These are phyloP conservation scores for Aulographum hederae DNA, from an alignment of 2,329 filamentous ascomycete genomes.

Conservation along the genomic window DNA sequence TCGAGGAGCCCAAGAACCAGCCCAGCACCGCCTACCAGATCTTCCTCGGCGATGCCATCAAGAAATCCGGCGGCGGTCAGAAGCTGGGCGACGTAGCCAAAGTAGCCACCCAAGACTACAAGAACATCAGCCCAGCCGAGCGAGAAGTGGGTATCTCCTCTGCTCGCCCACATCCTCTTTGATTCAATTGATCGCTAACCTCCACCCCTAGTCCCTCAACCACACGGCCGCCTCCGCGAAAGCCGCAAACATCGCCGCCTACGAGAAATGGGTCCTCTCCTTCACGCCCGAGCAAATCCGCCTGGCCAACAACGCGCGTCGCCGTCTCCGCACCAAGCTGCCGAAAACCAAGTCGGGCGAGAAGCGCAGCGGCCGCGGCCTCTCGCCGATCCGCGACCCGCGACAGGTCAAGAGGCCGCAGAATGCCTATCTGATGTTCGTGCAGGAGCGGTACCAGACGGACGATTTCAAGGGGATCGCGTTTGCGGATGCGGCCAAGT, in stretches of 20 bases:
- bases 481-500: conserved; percentile 18
- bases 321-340: conserved; percentile 10
- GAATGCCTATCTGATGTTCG: conserved; percentile 25
- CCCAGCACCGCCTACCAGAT: conserved; percentile 9
- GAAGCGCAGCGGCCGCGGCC: conserved; percentile 6
- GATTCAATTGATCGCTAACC: neutral
- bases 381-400: conserved; percentile 30
- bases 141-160: conserved; percentile 14
- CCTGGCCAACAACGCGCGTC: conserved; percentile 39
- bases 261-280: conserved; percentile 34
- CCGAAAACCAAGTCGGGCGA: conserved; percentile 5
- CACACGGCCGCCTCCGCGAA: conserved; percentile 29
- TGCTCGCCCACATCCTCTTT: neutral
- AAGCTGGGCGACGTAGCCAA: neutral
- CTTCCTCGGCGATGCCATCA: conserved; percentile 12
- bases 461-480: conserved; percentile 33
- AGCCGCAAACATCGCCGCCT: conserved; percentile 23
- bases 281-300: conserved; percentile 39
- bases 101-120: conserved; percentile 8
- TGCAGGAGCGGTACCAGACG: conserved; percentile 21
- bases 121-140: conserved; percentile 15
- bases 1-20: conserved; percentile 14
- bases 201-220: conserved; percentile 29
- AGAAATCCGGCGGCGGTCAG: neutral
- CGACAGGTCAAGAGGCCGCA: conserved; percentile 28